Evolutionary conservation across 1,139 yeast genomes (phyloP).

Genomic region (Scheffersomyces lignicola): DNA sequence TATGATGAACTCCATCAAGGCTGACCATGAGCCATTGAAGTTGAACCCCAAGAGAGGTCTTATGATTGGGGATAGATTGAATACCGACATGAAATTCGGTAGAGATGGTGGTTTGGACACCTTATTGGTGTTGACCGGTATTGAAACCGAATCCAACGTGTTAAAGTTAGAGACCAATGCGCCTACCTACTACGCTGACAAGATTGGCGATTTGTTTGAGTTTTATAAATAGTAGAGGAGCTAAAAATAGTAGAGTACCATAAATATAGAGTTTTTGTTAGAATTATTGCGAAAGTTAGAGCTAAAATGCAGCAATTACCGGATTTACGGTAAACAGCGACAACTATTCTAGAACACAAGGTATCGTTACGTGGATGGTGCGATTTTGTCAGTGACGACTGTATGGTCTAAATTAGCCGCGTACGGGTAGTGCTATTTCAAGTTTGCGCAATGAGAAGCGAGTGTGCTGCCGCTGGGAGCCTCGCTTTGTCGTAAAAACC

Average conservation of each 20-base stretch:
- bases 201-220: constrained; percentile 75
- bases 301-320: not conserved
- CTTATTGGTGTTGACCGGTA: constrained; percentile 84
- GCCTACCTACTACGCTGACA: constrained; percentile 72
- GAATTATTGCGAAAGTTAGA: not conserved
- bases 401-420: no score
- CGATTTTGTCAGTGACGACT: no score
- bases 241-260: not conserved
- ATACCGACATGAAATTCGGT: constrained; percentile 94
- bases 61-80: constrained; percentile 94
- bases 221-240: constrained; percentile 18
- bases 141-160: constrained; percentile 70
- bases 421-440: no score
- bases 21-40: constrained; percentile 50
- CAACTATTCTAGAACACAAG: no score
- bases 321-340: no score
- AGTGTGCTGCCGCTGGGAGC: no score
- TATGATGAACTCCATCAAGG: constrained; percentile 88
- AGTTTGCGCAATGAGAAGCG: no score
- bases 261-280: not conserved
- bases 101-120: constrained; percentile 82
- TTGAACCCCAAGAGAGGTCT: constrained; percentile 65
- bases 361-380: no score
- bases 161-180: constrained; percentile 37
- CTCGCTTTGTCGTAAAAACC: no score